These are phyloP conservation scores for Saccharomycopsis lassenensis DNA, from an alignment of 805 yeast genomes.

Conservation along the genomic window DNA sequence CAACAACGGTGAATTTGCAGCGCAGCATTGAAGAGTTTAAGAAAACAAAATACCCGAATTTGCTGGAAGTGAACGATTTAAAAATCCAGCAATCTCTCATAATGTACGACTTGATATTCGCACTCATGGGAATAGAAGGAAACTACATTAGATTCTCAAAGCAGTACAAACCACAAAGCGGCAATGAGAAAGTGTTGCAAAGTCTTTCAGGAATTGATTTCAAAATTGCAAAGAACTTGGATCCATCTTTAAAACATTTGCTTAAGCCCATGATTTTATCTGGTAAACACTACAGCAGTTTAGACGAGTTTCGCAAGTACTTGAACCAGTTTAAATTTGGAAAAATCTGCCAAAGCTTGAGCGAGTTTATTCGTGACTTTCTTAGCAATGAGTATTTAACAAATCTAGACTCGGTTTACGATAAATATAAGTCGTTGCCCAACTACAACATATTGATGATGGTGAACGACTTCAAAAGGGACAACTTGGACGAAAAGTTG, in stretches of 20 bases:
- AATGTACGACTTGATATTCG: slow-evolving; percentile 55
- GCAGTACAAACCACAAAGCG: background rate
- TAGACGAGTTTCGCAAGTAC: slow-evolving; percentile 47
- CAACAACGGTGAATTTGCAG: too few relatives aligned
- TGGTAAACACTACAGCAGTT: slow-evolving; percentile 53
- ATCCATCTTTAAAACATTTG: slow-evolving; percentile 60
- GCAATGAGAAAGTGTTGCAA: slow-evolving; percentile 19
- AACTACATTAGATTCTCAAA: slow-evolving; percentile 52
- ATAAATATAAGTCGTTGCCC: slow-evolving; percentile 14
- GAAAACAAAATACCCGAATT: too few relatives aligned
- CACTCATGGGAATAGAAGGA: slow-evolving; percentile 69
- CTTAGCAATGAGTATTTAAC: slow-evolving; percentile 29
- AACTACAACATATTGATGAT: slow-evolving; percentile 9
- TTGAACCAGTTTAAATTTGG: slow-evolving; percentile 55
- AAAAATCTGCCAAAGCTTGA: slow-evolving; percentile 60
- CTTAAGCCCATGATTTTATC: slow-evolving; percentile 46
- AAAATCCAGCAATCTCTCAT: slow-evolving; percentile 65
- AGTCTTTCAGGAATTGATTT: slow-evolving; percentile 62
- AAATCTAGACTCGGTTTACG: slow-evolving; percentile 18
- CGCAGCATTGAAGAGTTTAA: too few relatives aligned
- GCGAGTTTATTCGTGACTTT: slow-evolving; percentile 42
- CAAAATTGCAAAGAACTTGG: slow-evolving; percentile 59
- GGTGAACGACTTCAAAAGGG: slow-evolving; percentile 10
- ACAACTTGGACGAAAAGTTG: slow-evolving; percentile 28
- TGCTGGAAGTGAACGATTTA: too few relatives aligned